Conservation (phyloP, 148 eudicot species). For the Nyssa sinensis region DNA sequence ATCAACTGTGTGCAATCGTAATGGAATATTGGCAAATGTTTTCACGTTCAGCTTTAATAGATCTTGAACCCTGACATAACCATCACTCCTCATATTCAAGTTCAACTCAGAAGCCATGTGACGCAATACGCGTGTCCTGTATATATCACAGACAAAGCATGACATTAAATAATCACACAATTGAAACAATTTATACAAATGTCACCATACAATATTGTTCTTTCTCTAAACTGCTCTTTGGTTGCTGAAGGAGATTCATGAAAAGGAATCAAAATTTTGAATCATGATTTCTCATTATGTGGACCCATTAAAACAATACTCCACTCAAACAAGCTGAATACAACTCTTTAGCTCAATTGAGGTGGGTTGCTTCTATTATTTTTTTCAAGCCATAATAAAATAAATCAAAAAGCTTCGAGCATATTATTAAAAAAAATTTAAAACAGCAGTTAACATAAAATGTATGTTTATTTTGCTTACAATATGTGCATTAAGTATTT, state of each 20-base stretch:
- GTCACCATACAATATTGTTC: too few species aligned
- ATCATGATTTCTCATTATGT: too few species aligned
- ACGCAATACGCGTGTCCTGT: slow-evolving; percentile 78
- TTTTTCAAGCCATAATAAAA: not conserved
- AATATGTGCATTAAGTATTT: too few species aligned
- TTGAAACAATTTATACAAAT: not conserved
- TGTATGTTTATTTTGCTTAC: too few species aligned
- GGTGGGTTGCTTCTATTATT: not conserved
- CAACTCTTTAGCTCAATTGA: not conserved
- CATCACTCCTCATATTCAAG: slow-evolving; percentile 82
- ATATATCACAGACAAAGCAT: not conserved
- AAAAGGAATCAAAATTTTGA: not conserved
- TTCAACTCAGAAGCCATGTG: slow-evolving; percentile 79
- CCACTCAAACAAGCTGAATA: not conserved
- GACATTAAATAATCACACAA: not conserved
- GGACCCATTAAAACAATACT: too few species aligned
- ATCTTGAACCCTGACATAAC: slow-evolving; percentile 82
- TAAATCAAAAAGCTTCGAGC: too few species aligned
- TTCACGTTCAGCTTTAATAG: slow-evolving; percentile 62
- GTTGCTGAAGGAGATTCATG: too few species aligned
- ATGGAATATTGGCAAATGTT: slow-evolving; percentile 66
- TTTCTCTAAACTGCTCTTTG: too few species aligned
- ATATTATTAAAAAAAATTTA: too few species aligned
- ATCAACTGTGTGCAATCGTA: slow-evolving; percentile 69
- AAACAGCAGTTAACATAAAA: too few species aligned